A percentile compares a stretch with the other conserved stretches of the same genome.
Evolutionary conservation across 2,329 filamentous ascomycete genomes (phyloP).

Genomic region (Fusarium buxicola): DNA sequence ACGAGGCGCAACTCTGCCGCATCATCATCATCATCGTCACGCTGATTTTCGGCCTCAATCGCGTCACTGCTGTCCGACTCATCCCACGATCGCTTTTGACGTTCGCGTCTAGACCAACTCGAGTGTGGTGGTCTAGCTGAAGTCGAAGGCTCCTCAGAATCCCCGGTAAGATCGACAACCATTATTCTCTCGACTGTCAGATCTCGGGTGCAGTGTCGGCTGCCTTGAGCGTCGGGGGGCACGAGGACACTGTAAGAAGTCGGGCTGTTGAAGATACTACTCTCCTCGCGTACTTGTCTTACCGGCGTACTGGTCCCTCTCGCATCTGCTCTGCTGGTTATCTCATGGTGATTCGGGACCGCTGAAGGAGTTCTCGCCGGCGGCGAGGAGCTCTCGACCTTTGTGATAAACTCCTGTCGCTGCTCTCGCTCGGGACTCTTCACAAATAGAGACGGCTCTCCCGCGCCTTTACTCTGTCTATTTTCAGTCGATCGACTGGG

Average conservation of each 20-base stretch:
- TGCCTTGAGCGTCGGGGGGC: not conserved
- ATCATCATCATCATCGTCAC: not conserved
- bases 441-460: slow-evolving; percentile 27
- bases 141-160: no score
- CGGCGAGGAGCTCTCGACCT: slow-evolving; percentile 15
- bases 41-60: not conserved
- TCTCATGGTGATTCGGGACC: not conserved
- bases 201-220: not conserved
- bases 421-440: not conserved
- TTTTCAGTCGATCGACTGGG: not conserved
- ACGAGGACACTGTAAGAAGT: slow-evolving; percentile 20
- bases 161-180: not conserved
- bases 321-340: not conserved
- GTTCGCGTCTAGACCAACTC: not conserved
- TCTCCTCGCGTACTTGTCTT: slow-evolving; percentile 23
- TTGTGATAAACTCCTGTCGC: slow-evolving; percentile 2
- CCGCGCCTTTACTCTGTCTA: not conserved
- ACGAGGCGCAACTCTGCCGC: not conserved
- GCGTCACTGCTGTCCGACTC: not conserved
- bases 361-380: not conserved
- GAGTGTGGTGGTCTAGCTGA: not conserved
- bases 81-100: slow-evolving; percentile 9
- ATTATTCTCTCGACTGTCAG: not conserved
- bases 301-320: not conserved
- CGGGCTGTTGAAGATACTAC: slow-evolving; percentile 30